Percentiles rank a stretch among this genome's conserved stretches.
Conservation (phyloP, 345 rosid species). For the Citrus reticulata region DNA sequence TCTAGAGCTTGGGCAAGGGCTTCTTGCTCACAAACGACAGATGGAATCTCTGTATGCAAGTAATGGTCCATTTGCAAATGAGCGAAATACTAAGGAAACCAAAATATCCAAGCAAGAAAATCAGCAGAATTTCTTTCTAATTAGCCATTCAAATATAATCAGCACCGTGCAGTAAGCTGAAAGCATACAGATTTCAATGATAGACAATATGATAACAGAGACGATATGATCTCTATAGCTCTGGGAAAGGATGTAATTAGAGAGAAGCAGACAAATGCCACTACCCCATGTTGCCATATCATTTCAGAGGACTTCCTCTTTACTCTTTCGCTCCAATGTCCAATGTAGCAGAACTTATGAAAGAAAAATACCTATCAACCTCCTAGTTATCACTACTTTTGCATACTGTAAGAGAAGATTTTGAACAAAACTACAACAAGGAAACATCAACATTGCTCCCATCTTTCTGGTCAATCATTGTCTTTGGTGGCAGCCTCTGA, state of each 20-base stretch:
- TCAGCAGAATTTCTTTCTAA: not conserved
- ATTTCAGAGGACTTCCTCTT: not conserved
- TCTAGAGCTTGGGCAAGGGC: not conserved
- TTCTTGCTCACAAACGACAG: not conserved
- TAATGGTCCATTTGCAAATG: no score
- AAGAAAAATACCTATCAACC: not conserved
- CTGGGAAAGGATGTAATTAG: not conserved
- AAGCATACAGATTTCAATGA: not conserved
- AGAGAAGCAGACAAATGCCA: not conserved
- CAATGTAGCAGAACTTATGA: not conserved
- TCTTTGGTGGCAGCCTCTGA: conserved; percentile 20
- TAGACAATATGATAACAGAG: not conserved
- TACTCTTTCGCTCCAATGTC: not conserved
- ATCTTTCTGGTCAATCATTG: conserved; percentile 25
- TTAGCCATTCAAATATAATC: conserved; percentile 12
- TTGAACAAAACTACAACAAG: conserved; percentile 18
- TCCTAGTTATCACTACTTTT: conserved; percentile 13
- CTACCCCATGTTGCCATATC: not conserved
- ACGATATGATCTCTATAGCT: not conserved
- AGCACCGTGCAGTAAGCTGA: not conserved
- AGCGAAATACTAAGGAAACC: no score
- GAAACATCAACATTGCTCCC: not conserved
- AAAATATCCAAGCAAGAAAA: not conserved
- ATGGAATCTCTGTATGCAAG: not conserved
- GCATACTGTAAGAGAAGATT: not conserved